Percentiles rank a stretch among this genome's conserved stretches.
Evolutionary conservation across 768 basidiomycete species (phyloP).

Genomic region (Boletus pseudopeckii): DNA sequence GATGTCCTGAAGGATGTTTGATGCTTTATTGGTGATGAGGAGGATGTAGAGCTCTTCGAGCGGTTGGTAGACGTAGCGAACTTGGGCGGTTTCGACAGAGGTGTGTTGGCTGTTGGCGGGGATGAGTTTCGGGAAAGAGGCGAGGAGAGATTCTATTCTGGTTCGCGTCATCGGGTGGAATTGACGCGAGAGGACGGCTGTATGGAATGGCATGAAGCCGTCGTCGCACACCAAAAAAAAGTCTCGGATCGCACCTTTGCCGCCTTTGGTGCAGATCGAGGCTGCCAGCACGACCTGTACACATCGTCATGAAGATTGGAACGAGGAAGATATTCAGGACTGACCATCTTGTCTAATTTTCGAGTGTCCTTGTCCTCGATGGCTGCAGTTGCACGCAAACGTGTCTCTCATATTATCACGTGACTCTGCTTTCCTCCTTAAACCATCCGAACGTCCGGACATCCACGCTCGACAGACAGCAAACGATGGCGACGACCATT

Average conservation of each 20-base stretch:
- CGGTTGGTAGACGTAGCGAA: constrained; percentile 95
- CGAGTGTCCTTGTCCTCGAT: neutral
- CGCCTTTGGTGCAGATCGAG: constrained; percentile 92
- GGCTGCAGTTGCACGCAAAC: constrained; percentile 5
- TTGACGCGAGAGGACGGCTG: constrained; percentile 94
- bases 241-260: constrained; percentile 68
- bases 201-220: neutral
- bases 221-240: neutral
- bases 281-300: constrained; percentile 86
- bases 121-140: constrained; percentile 97
- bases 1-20: constrained; percentile 98
- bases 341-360: constrained; percentile 20
- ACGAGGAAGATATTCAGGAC: neutral
- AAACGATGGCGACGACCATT: no score
- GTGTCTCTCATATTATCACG: constrained; percentile 14
- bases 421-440: constrained; percentile 2
- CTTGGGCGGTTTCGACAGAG: constrained; percentile 92
- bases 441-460: no score
- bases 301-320: constrained; percentile 2
- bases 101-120: constrained; percentile 94
- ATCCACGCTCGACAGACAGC: no score
- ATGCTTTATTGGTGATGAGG: constrained; percentile 96
- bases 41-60: constrained; percentile 96
- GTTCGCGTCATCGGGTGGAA: constrained; percentile 91
- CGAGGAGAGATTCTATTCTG: constrained; percentile 91